A percentile compares a stretch with the other conserved stretches of the same genome.
These are phyloP conservation scores for Ceratocystis albifundus DNA, from an alignment of 2,329 filamentous ascomycete species.

Conservation along the genomic window DNA sequence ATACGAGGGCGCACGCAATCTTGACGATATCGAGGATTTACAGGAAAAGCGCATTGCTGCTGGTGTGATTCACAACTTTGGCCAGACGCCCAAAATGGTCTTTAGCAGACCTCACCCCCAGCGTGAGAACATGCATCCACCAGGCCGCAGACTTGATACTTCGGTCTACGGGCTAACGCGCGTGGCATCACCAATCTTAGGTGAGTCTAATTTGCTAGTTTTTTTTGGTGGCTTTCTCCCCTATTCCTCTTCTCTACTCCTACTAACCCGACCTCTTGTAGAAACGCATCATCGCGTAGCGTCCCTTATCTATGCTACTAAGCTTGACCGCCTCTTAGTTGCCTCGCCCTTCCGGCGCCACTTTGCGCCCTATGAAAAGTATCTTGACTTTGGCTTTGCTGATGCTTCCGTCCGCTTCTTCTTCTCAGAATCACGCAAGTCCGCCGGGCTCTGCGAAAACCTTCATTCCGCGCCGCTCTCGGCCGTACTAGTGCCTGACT, in stretches of 20 bases:
- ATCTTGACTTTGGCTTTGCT: slow-evolving; percentile 90
- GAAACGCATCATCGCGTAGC: slow-evolving; percentile 68
- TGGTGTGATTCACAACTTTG: slow-evolving; percentile 96
- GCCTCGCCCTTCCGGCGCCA: slow-evolving; percentile 77
- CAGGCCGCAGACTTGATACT: slow-evolving; percentile 56
- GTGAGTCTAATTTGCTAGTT: slow-evolving; percentile 5
- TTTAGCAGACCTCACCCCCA: slow-evolving; percentile 70
- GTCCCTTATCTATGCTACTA: slow-evolving; percentile 64
- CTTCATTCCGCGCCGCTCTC: slow-evolving; percentile 85
- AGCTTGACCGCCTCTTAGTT: slow-evolving; percentile 71
- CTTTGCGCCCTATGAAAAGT: slow-evolving; percentile 83
- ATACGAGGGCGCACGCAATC: slow-evolving; percentile 83
- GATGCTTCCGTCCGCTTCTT: slow-evolving; percentile 91
- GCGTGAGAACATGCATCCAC: slow-evolving; percentile 57
- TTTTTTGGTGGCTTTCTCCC: neutral
- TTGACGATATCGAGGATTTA: slow-evolving; percentile 82
- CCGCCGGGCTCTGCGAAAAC: slow-evolving; percentile 84
- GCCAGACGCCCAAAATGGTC: slow-evolving; percentile 91
- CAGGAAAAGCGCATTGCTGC: slow-evolving; percentile 81
- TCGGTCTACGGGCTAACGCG: slow-evolving; percentile 64
- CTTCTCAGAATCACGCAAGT: slow-evolving; percentile 67
- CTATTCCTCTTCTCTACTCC: neutral
- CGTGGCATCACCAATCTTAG: slow-evolving; percentile 58
- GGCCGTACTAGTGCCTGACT: slow-evolving; percentile 72
- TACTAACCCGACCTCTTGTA: slow-evolving; percentile 31